Percentiles rank a stretch among this genome's conserved stretches.
These are phyloP conservation scores for Santalum album DNA, from an alignment of 164 flowering plant species.

Conservation along the genomic window DNA sequence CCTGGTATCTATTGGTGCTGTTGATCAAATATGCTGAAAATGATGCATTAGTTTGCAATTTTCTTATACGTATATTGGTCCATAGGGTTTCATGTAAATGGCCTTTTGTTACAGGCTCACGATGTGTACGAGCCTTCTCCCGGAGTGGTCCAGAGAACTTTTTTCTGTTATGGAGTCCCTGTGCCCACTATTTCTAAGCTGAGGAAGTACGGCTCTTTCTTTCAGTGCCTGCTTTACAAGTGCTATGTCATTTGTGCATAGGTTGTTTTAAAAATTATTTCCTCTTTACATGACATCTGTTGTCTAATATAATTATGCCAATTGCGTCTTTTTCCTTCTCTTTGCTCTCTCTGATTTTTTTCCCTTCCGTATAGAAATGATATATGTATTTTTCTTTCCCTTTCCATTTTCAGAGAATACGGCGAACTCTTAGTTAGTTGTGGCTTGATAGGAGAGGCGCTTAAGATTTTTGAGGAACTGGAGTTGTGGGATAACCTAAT, in stretches of 20 bases:
- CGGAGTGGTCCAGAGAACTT: conserved; percentile 50
- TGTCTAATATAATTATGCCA: not conserved
- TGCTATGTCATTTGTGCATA: not conserved
- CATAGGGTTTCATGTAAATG: not conserved
- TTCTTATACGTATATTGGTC: not conserved
- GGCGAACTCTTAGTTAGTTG: conserved; percentile 73
- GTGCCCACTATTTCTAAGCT: conserved; percentile 67
- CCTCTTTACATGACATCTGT: not conserved
- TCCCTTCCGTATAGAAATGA: not conserved
- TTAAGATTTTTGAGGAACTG: conserved; percentile 70
- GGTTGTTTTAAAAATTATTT: not conserved
- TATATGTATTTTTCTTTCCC: conserved; percentile 1
- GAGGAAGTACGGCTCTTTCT: conserved; percentile 44
- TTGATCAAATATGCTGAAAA: not conserved
- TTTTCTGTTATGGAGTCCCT: conserved; percentile 45
- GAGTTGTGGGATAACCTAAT: conserved; percentile 98
- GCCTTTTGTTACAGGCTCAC: conserved; percentile 45
- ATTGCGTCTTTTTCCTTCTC: not conserved
- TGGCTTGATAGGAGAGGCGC: conserved; percentile 87
- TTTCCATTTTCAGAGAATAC: conserved; percentile 50
- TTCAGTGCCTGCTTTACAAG: not conserved
- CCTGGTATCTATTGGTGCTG: not conserved
- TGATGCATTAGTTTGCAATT: not conserved
- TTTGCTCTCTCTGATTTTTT: too few species aligned
- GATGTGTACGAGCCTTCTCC: conserved; percentile 37